Evolutionary conservation across 805 yeast genomes (phyloP).

Genomic region (Ogataea polymorpha): DNA sequence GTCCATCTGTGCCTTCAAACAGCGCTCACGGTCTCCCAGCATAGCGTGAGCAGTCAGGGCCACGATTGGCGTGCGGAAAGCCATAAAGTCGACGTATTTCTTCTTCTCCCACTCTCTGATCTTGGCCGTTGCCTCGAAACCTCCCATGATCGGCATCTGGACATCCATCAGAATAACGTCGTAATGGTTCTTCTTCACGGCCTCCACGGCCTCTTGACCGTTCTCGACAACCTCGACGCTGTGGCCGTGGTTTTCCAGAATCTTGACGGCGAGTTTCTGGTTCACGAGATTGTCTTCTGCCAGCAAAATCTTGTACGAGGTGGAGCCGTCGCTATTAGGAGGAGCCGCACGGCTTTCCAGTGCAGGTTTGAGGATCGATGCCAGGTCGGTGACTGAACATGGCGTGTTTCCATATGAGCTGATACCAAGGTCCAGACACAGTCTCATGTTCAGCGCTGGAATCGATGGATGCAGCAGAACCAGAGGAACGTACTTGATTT

Average conservation of each 20-base stretch:
- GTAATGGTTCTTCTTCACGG: slow-evolving; percentile 60
- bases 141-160: slow-evolving; percentile 95
- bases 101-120: slow-evolving; percentile 87
- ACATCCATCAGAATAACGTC: slow-evolving; percentile 91
- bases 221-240: slow-evolving; percentile 81
- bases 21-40: slow-evolving; percentile 88
- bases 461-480: slow-evolving; percentile 73
- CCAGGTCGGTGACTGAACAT: slow-evolving; percentile 75
- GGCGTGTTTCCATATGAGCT: slow-evolving; percentile 89
- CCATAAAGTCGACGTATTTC: slow-evolving; percentile 65
- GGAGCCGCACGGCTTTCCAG: slow-evolving; percentile 79
- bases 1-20: slow-evolving; percentile 88
- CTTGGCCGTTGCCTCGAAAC: slow-evolving; percentile 85
- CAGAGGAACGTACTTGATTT: slow-evolving; percentile 80
- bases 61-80: slow-evolving; percentile 80
- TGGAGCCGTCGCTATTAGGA: slow-evolving; percentile 73
- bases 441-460: slow-evolving; percentile 74
- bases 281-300: slow-evolving; percentile 89
- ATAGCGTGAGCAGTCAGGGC: slow-evolving; percentile 92
- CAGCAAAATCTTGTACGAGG: slow-evolving; percentile 66
- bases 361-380: slow-evolving; percentile 81
- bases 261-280: slow-evolving; percentile 82
- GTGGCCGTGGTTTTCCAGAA: slow-evolving; percentile 83
- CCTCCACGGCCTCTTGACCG: slow-evolving; percentile 79
- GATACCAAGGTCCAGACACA: slow-evolving; percentile 81